Percentiles rank a stretch among this genome's conserved stretches.
Conservation (phyloP, 345 rosid species). For the Brassica carinata region DNA sequence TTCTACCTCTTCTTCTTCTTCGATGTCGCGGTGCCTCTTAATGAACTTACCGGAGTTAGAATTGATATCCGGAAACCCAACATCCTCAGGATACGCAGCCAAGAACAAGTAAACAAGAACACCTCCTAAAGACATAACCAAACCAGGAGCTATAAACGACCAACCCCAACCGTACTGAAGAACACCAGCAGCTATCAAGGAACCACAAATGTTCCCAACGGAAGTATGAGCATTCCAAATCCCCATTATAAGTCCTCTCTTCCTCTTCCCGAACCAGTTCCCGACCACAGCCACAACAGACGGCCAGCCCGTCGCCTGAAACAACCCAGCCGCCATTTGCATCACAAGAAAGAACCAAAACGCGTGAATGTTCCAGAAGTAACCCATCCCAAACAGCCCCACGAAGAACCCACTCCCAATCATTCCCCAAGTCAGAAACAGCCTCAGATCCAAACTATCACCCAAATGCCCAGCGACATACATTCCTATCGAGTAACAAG, state of each 20-base stretch:
- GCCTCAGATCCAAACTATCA: conserved; percentile 78
- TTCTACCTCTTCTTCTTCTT: conserved; percentile 15
- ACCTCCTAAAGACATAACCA: conserved; percentile 66
- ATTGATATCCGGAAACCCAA: conserved; percentile 65
- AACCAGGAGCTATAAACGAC: conserved; percentile 90
- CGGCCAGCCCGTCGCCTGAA: conserved; percentile 97
- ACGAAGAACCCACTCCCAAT: conserved; percentile 89
- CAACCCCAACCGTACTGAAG: conserved; percentile 96
- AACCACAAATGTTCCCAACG: conserved; percentile 85
- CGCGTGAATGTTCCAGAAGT: conserved; percentile 71
- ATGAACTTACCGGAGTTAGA: conserved; percentile 44
- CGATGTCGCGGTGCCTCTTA: conserved; percentile 40
- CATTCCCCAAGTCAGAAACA: conserved; percentile 87
- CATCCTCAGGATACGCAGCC: conserved; percentile 93
- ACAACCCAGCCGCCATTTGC: conserved; percentile 93
- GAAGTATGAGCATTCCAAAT: conserved; percentile 98
- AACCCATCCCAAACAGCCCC: conserved; percentile 90
- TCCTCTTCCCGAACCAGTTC: conserved; percentile 90
- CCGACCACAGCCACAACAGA: conserved; percentile 97
- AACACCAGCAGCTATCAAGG: conserved; percentile 86
- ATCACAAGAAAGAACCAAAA: conserved; percentile 66
- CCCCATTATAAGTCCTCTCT: conserved; percentile 97
- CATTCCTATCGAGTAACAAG: conserved; percentile 89
- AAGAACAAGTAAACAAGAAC: conserved; percentile 74
- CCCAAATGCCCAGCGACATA: conserved; percentile 92